Conservation (phyloP, 192 early-diverging fungal species). For the Backusella tarrabulga region DNA sequence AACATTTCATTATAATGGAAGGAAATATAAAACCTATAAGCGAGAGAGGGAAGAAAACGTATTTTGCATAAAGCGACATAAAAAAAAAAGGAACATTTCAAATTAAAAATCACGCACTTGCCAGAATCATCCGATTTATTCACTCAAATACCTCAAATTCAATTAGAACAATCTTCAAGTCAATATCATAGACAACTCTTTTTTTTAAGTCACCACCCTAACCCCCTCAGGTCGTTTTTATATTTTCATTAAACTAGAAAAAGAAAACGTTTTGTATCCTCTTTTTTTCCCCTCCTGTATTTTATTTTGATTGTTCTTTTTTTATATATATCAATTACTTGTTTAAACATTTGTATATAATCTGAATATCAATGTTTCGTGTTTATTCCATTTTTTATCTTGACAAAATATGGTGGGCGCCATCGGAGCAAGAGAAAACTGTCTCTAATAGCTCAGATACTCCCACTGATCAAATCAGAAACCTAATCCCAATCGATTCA, state of each 20-base stretch:
- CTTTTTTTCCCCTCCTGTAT: neutral
- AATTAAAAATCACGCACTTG: neutral
- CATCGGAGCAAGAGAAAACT: neutral
- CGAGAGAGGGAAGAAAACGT: neutral
- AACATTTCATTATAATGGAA: neutral
- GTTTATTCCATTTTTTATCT: constrained; percentile 8
- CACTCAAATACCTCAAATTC: neutral
- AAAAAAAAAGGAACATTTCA: neutral
- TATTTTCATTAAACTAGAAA: neutral
- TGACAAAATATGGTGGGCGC: constrained; percentile 7
- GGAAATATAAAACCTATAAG: neutral
- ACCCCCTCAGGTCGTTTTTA: neutral
- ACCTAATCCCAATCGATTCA: neutral
- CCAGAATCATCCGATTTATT: neutral
- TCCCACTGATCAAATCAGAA: neutral
- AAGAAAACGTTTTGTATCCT: neutral
- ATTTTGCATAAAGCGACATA: neutral
- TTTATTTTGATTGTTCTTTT: neutral
- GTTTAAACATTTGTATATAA: neutral
- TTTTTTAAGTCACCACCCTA: neutral
- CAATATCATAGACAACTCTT: neutral
- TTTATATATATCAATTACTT: neutral
- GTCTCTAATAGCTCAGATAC: neutral
- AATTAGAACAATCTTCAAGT: neutral
- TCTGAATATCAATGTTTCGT: constrained; percentile 2